Evolutionary conservation across 257 asterid genomes (phyloP), one percentile per base, ranked within the genome.

Genomic region (Striga asiatica): DNA sequence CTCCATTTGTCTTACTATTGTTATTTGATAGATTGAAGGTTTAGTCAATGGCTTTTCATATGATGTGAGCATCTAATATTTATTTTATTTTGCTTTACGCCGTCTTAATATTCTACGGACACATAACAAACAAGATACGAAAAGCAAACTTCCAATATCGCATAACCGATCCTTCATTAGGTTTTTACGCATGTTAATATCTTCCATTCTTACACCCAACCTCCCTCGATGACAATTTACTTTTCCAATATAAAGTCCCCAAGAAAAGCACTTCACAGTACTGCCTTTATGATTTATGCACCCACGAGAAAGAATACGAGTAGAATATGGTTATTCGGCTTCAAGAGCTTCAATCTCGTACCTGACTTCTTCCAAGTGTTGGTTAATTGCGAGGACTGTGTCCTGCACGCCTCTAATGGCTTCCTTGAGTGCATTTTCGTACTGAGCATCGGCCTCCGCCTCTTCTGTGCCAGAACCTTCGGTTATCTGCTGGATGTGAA

Each of bases 391-490:
- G 11, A 72, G 50, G 23, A 91, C 95, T 4, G 94, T 82, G 69
- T 77, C 88, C 58, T 87, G 95, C 56, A 91, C 76, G 4, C 97
- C 89, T 68, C 66, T 76, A 64, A 91, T 83, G 71, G 97, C 92
- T 72, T 82, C 95, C 76, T 79, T 88, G 46, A 91, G 77, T 57
- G 85, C 94, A 58, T 68, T 84, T 27, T 87, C 97, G 8, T 81
- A 91, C 62, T 87, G 74, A 18, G 98, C 78, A 58, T 87, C 97
- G 8, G 94, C 97, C 57, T 91, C 98, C 4, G 98, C 98, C 73
- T 91, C 98, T 72, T 87, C 95, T 5, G 97, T 91, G 28, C 97
- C 98, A 21, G 95, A 80, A 50, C 88, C 97, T 73, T 87, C 98
- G 6, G 95, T 91, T 65, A 91, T 87, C 64, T 82, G 74, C 75